Evolutionary conservation across 441 rosid species (phyloP).

Genomic region (Flueggea neowawraea): DNA sequence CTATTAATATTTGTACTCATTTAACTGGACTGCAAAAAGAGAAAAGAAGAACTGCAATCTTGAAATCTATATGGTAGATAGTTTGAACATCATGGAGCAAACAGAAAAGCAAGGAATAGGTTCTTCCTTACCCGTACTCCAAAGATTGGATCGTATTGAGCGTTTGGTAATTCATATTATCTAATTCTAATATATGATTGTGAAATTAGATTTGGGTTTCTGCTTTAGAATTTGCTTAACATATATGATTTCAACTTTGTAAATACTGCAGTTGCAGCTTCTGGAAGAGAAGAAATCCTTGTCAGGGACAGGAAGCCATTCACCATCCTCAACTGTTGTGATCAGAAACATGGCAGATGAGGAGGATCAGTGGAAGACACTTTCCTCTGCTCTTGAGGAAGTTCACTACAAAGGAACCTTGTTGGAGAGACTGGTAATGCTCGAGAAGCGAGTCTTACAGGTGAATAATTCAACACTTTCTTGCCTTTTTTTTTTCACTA

Average conservation of each 20-base stretch:
- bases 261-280: conserved; percentile 17
- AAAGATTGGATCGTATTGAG: conserved; percentile 33
- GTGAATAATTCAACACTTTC: conserved; percentile 1
- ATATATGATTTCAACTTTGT: not conserved
- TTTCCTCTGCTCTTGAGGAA: conserved; percentile 34
- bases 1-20: too few relatives aligned
- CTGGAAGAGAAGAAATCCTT: conserved; percentile 25
- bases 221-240: not conserved
- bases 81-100: conserved; percentile 15
- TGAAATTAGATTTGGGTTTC: too few relatives aligned
- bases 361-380: conserved; percentile 19
- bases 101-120: conserved; percentile 4
- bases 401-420: conserved; percentile 30
- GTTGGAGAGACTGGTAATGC: conserved; percentile 28
- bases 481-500: too few relatives aligned
- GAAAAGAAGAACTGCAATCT: too few relatives aligned
- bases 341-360: not conserved
- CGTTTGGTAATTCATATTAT: conserved; percentile 22
- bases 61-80: too few relatives aligned
- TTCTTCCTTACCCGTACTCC: conserved; percentile 24
- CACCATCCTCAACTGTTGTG: not conserved
- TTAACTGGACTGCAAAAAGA: too few relatives aligned
- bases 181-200: too few relatives aligned
- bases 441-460: conserved; percentile 33
- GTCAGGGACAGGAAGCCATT: conserved; percentile 10